These are phyloP conservation scores for Flammula alnicola DNA, from an alignment of 1,284 basidiomycete species.

Conservation along the genomic window DNA sequence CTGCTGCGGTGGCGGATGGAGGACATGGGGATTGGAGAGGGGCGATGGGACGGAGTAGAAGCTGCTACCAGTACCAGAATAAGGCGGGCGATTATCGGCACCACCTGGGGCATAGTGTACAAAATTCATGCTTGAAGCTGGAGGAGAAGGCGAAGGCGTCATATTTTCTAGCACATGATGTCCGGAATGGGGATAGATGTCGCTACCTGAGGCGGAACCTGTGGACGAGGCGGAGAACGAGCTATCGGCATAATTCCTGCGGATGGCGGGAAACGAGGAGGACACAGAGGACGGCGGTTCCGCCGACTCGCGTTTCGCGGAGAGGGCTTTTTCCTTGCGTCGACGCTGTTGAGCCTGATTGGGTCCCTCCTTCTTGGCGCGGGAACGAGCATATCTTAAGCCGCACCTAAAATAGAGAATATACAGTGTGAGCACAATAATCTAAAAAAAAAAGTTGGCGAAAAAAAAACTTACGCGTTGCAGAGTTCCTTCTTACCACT, in stretches of 20 bases:
- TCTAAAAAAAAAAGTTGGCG: too few species aligned
- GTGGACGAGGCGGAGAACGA: constrained; percentile 57
- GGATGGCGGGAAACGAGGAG: constrained; percentile 39
- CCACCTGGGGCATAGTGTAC: constrained; percentile 49
- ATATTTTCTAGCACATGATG: constrained; percentile 41
- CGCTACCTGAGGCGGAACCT: constrained; percentile 57
- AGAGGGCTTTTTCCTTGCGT: constrained; percentile 47
- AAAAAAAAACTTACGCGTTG: constrained; percentile 76
- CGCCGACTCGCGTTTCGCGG: constrained; percentile 44
- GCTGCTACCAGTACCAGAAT: constrained; percentile 22
- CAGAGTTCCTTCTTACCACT: constrained; percentile 91
- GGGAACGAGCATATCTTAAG: constrained; percentile 78
- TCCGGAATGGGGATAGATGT: constrained; percentile 54
- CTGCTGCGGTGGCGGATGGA: constrained; percentile 34
- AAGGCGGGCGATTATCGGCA: constrained; percentile 32
- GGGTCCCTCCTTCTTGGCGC: constrained; percentile 79
- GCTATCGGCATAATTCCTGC: constrained; percentile 51
- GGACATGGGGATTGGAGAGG: constrained; percentile 42
- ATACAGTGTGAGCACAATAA: constrained; percentile 20
- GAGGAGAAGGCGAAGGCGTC: constrained; percentile 66
- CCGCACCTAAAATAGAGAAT: constrained; percentile 62
- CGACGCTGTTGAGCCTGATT: constrained; percentile 38
- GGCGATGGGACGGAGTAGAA: constrained; percentile 52
- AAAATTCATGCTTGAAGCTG: constrained; percentile 54
- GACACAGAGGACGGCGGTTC: too few species aligned